Base-by-base conservation (phyloP, 768 basidiomycete species). In the Leccinum variicolor region DNA sequence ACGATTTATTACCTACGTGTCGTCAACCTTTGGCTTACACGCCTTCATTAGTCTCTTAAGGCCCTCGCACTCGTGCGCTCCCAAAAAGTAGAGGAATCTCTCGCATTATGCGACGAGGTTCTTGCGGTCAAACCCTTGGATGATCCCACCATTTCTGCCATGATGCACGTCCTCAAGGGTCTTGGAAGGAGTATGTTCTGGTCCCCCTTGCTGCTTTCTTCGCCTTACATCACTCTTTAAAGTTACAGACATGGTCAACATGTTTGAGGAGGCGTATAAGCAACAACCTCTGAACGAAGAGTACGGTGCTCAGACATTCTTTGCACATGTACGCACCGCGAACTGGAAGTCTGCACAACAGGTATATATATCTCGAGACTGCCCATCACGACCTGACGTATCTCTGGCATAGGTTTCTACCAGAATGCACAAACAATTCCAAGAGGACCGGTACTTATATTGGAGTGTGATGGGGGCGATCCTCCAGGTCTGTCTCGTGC, bases 311-410 rank as follows among this genome's bases (percentile, higher is more conserved):
- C 91, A 94, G 69, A 86, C 89, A 0, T 94, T 94, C 76, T 89
- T 92, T 68, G 90, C 92, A 19, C 89, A 92, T 66, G 83, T 88
- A 33, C 84, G 90, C 58, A 83, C 87, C 31, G 81, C 81, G 15
- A 85, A 89, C 62, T 94, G 92, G 92, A 94, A 92, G 71, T 81
- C 85, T 47, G 90, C 89, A 23, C 92, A 94, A 69, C 86, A 87
- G 77, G 90, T 89, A 64, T 55, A 69, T 61, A n/a, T 25, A 13
- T 25, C 56, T 33, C 9, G 0, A 0, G 25, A n/a, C 19, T 52
- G 52, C 26, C 34, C 28, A 21, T 53, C 57, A 50, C 39, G 3
- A 28, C 34, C 45, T 60, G 23, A 58, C 54, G n/a, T n/a, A 48
- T 55, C 15, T 34, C 5, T 34, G 47, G 21, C 45, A 54, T 51